Evolutionary conservation across 2,329 filamentous ascomycete genomes (phyloP), one percentile per base, ranked within the genome.

Genomic region (Juglanconis sp.): DNA sequence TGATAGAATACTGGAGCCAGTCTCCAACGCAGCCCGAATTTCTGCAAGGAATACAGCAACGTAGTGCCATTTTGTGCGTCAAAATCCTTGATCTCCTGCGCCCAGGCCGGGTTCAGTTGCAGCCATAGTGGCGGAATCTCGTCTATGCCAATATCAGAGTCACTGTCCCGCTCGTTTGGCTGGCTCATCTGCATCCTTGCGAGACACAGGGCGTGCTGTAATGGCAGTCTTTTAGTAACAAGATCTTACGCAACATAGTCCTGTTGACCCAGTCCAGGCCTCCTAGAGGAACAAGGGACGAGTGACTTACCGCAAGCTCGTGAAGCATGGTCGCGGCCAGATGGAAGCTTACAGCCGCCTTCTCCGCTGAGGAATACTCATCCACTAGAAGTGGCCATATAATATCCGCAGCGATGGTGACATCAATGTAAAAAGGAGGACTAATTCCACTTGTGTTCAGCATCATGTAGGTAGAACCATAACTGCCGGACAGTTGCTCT

Each of bases 361-460:
- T 63, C 53, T 63, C 62, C 1, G 59, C 62, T 3, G 30, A 4
- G 3, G 62, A 58, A 15, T 63, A 63, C 7, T 61, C 56, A 7
- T 53, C 38, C 30, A 62, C 57, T 13, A 63, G 59, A 10, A 63
- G 48, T 35, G 56, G 62, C 59, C 56, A 62, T 4, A 63, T 17
- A 2, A 35, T 38, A 36, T 63, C 56, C n/a, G 32, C 59, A 15
- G 42, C 13, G 13, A 63, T 24, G 7, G 34, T 9, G 42, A 59
- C 51, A 2, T 8, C 42, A 10, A 62, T 61, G 5, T 4, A 15
- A 13, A 61, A 61, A 10, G 58, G 61, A 30, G 15, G 5, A 2
- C 17, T 24, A 24, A 1, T 24, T 24, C 17, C 17, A 24, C 17
- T 24, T 24, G 17, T 24, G 17, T 24, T 24, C 17, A 24, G 17